Base-by-base conservation (phyloP, 345 rosid genomes). In the Lepidium africanum region DNA sequence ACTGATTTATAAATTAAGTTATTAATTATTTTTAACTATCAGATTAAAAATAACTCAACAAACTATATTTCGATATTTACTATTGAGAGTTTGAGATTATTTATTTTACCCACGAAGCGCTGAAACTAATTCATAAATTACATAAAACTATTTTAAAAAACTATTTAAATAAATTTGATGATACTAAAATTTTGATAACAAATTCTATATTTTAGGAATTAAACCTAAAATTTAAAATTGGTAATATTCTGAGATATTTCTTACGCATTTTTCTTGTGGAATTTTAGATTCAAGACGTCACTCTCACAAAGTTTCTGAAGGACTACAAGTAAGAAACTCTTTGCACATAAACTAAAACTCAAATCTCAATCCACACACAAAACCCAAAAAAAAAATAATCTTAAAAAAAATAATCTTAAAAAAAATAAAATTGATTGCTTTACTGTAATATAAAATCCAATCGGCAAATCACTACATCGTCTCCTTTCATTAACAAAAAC, bases 291-390 rank as follows among this genome's bases (percentile, higher is more conserved):
- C 58, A 37, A 60, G 25, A 74, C 77, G 77, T 74, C 77, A 74
- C 43, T 56, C 49, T 50, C 23, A 11, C 14, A 74, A 67, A 69
- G 73, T 46, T 74, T 60, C 58, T 67, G 53, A 68, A 42, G 16
- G 58, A 65, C 60, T 66, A 51, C 67, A 73, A 73, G 67, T 65
- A 59, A 65, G 59, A 59, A 74, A 74, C 73, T 59, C 72, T 67
- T 67, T 45, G 63, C 56, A 43, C 68, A 52, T 51, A 74, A 74
- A 42, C 68, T 52, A 51, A 59, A 59, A 2, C n/a, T 43, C 47
- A 65, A 59, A 59, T 66, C 72, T 58, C 60, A 23, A 21, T 64
- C 45, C 38, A 53, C 47, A 60, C 74, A 61, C 16, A 49, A 41
- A 46, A 9, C 72, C 35, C 13, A 30, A 48, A 42, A 11, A 64